Percentiles rank a stretch among this genome's conserved stretches.
Evolutionary conservation across 306 rosid genomes (phyloP).

Genomic region (Purshia tridentata): DNA sequence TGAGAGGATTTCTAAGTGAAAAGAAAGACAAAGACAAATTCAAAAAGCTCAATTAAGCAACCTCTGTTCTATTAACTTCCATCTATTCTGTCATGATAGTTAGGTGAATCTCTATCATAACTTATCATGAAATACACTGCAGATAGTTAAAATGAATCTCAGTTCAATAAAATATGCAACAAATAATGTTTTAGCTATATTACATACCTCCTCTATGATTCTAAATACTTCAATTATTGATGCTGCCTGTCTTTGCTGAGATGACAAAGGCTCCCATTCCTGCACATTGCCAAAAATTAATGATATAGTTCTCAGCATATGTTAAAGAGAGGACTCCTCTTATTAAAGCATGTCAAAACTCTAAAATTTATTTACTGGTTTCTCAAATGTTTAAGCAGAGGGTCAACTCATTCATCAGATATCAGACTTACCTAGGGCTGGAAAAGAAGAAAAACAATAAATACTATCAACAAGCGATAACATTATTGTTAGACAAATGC

Average conservation of each 20-base stretch:
- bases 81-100: not conserved
- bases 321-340: not conserved
- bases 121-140: slow-evolving; percentile 8
- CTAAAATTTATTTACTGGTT: not conserved
- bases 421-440: not conserved
- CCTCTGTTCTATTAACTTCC: slow-evolving; percentile 6
- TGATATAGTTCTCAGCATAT: not conserved
- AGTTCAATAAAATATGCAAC: not conserved
- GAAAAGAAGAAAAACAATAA: not conserved
- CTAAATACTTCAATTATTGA: slow-evolving; percentile 56
- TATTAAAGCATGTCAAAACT: slow-evolving; percentile 4
- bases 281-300: slow-evolving; percentile 26
- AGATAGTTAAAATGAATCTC: not conserved
- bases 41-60: not conserved
- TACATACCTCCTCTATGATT: slow-evolving; percentile 55
- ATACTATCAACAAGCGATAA: not conserved
- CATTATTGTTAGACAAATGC: not conserved
- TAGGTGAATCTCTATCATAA: not conserved
- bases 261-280: slow-evolving; percentile 59
- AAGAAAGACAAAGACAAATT: not conserved
- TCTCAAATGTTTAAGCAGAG: not conserved
- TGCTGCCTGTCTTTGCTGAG: slow-evolving; percentile 52
- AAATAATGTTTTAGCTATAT: slow-evolving; percentile 5
- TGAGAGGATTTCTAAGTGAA: slow-evolving; percentile 9
- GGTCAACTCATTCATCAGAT: not conserved